A percentile compares a stretch with the other conserved stretches of the same genome.
Conservation (phyloP, 306 rosid species). For the Pyrus bretschneideri region DNA sequence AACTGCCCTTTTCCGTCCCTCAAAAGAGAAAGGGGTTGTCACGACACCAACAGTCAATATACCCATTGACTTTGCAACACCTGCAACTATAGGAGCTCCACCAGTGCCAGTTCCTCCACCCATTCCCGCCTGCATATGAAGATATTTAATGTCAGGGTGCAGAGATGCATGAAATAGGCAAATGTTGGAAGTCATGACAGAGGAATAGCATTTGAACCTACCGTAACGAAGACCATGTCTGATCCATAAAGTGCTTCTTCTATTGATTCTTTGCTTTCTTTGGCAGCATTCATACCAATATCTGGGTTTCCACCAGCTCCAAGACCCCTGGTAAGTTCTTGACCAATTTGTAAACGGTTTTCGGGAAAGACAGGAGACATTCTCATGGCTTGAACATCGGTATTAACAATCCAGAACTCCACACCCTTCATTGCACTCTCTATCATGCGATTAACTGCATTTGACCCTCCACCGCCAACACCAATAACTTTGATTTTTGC, state of each 20-base stretch:
- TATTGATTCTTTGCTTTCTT: slow-evolving; percentile 78
- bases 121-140: slow-evolving; percentile 82
- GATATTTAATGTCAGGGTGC: slow-evolving; percentile 1
- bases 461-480: slow-evolving; percentile 96
- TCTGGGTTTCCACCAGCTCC: slow-evolving; percentile 99
- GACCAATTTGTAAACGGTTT: slow-evolving; percentile 85
- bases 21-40: slow-evolving; percentile 96
- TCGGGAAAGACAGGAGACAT: slow-evolving; percentile 84
- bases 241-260: slow-evolving; percentile 89
- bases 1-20: slow-evolving; percentile 95
- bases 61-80: slow-evolving; percentile 94
- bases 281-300: slow-evolving; percentile 98
- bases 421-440: slow-evolving; percentile 97
- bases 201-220: slow-evolving; percentile 37
- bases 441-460: slow-evolving; percentile 95
- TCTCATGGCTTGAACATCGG: slow-evolving; percentile 92
- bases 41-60: slow-evolving; percentile 96
- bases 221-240: slow-evolving; percentile 98
- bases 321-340: slow-evolving; percentile 95
- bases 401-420: slow-evolving; percentile 94
- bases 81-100: slow-evolving; percentile 95
- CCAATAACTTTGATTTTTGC: slow-evolving; percentile 93
- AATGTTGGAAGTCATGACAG: slow-evolving; percentile 18
- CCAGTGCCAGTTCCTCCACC: slow-evolving; percentile 99
- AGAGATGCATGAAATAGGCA: background rate